Percentiles rank a stretch among this genome's conserved stretches.
These are phyloP conservation scores for Vaccinium corymbosum DNA, from an alignment of 148 eudicot species.

Conservation along the genomic window DNA sequence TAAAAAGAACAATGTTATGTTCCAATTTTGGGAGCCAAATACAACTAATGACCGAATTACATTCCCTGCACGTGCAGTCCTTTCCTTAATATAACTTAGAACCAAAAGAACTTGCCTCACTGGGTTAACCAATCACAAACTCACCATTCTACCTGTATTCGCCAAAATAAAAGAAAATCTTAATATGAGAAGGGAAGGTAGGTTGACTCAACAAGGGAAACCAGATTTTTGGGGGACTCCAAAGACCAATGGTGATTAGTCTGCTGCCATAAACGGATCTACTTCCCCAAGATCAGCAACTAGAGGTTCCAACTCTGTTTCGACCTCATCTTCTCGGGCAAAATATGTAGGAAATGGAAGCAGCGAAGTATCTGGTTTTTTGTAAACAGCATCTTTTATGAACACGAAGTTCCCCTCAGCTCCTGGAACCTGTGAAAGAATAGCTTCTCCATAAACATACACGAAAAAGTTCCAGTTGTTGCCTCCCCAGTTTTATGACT, in stretches of 20 bases:
- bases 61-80: conserved; percentile 15
- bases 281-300: conserved; percentile 83
- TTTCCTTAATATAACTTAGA: background rate
- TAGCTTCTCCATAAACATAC: background rate
- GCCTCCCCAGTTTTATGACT: background rate
- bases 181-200: background rate
- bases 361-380: conserved; percentile 55
- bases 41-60: conserved; percentile 8
- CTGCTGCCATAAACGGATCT: conserved; percentile 96
- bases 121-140: conserved; percentile 2
- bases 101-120: background rate
- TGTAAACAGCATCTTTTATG: conserved; percentile 71
- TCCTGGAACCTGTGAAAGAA: conserved; percentile 66
- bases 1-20: background rate
- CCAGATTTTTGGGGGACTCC: conserved; percentile 6
- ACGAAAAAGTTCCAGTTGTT: background rate
- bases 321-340: conserved; percentile 66
- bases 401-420: conserved; percentile 88
- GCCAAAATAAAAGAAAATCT: background rate
- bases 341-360: conserved; percentile 92
- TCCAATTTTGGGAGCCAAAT: background rate
- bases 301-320: conserved; percentile 50
- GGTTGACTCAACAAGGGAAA: conserved; percentile 1
- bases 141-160: conserved; percentile 14
- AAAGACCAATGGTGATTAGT: conserved; percentile 16